Base-by-base conservation (phyloP, 164 flowering plant genomes). In the Macadamia tetraphylla region DNA sequence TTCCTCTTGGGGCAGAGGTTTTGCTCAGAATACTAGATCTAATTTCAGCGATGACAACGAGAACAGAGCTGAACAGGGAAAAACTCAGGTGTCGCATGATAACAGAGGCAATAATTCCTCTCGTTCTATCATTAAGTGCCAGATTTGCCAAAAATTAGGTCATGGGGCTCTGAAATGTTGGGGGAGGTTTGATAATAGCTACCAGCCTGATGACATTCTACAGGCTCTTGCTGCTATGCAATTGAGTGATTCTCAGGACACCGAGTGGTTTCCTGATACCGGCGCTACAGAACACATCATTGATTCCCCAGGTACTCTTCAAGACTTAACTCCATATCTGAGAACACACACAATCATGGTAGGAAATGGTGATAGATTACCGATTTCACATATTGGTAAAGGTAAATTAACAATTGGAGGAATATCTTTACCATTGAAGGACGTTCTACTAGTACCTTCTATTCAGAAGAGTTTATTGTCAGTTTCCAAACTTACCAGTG, bases 171-270 rank as follows among this genome's bases (percentile, higher is more conserved):
- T 23, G 23, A 23, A 23, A 23, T 23, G 23, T 23, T 23, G 23
- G 23, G 42, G 70, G 42, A 53, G 32, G 1, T 60, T 68, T 18
- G 18, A 68, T 9, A 51, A 59, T n/a, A 44, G 52, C 35, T 59
- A 6, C n/a, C 57, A 68, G 11, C 6, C 11, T 13, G 29, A 66
- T 3, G 29, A 66, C 7, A 11, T 66, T 32, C 60, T 60, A 32
- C 30, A 66, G 12, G 60, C 48, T 3, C 59, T 66, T 14, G 68
- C 31, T 29, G 60, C 68, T 23, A 14, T 66, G 43, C 60, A 66
- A 9, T 6, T 66, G 1, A 9, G 17, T 1, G 29, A 31, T 11
- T 2, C 48, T 7, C 56, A 53, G 8, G 30, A 31, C 3, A 66
- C 60, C 23, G 23, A 23, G 23, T 23, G 23, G 23, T 23, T 23